These are phyloP conservation scores for Picochlorum sp. DNA, from an alignment of 139 green algal species.

Conservation along the genomic window DNA sequence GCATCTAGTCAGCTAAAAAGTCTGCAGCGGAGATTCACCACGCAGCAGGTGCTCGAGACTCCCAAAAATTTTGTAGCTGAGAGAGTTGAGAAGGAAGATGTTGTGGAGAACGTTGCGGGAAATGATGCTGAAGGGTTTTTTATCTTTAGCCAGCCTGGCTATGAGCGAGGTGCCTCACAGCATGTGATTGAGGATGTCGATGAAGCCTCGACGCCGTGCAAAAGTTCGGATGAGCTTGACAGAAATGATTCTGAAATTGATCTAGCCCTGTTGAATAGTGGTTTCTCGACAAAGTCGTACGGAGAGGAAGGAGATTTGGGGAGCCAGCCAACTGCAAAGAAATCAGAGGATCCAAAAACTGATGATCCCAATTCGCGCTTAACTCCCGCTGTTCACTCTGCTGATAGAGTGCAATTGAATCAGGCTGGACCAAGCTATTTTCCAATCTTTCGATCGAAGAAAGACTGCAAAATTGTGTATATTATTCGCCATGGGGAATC, in stretches of 20 bases:
- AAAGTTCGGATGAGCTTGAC: neutral
- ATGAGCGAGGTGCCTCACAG: conserved; percentile 27
- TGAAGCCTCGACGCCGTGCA: neutral
- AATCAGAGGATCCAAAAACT: neutral
- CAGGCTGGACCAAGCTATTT: conserved; percentile 26
- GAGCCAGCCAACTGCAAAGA: neutral
- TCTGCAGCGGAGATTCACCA: conserved; percentile 26
- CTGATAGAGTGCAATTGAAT: conserved; percentile 16
- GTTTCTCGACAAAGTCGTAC: neutral
- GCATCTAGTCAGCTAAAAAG: conserved; percentile 18
- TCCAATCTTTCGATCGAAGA: conserved; percentile 45
- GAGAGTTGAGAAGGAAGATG: conserved; percentile 4
- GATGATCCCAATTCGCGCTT: neutral
- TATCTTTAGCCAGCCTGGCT: conserved; percentile 23
- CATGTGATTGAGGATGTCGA: neutral
- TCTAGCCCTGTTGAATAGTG: neutral
- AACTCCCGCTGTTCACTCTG: conserved; percentile 21
- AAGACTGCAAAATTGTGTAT: conserved; percentile 31
- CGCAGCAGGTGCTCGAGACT: conserved; percentile 23
- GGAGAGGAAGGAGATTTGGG: neutral
- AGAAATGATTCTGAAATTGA: neutral
- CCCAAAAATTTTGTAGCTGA: conserved; percentile 11
- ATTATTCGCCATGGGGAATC: conserved; percentile 57
- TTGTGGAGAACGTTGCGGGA: neutral
- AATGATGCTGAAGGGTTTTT: conserved; percentile 23